Percentiles rank a stretch among this genome's conserved stretches.
phyloP scores from a whole-genome alignment of 2,329 filamentous ascomycete species.

The Penicillium decumbens region DNA sequence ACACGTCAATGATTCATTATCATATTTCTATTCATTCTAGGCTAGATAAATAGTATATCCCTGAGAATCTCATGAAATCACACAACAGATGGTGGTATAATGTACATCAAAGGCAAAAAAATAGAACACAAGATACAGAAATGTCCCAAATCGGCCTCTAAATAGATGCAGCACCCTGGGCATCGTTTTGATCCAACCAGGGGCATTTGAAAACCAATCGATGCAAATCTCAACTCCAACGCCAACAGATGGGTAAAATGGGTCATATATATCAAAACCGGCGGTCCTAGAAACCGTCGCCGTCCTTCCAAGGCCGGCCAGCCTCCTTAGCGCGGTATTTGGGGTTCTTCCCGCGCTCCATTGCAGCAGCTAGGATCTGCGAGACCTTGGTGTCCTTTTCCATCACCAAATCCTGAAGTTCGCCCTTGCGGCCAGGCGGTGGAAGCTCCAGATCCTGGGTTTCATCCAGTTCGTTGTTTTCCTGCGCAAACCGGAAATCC shows the following conservation, averaged over 20 bases:
- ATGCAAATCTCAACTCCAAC: background rate
- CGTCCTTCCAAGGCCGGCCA: conserved; percentile 53
- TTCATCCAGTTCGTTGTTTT: conserved; percentile 6
- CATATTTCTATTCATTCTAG: background rate
- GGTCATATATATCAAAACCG: background rate
- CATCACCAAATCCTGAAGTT: conserved; percentile 44
- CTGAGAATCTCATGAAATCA: background rate
- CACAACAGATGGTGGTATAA: background rate
- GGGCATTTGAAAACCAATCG: background rate
- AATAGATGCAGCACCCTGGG: background rate
- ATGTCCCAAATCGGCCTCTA: background rate
- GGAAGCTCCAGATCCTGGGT: conserved; percentile 8
- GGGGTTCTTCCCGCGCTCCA: conserved; percentile 50
- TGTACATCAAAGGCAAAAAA: background rate
- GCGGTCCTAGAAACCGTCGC: conserved; percentile 49
- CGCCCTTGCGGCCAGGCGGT: conserved; percentile 3
- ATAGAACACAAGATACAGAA: background rate
- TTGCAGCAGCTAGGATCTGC: conserved; percentile 42
- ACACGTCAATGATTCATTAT: background rate
- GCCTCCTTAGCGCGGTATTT: conserved; percentile 49
- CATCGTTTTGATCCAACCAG: background rate
- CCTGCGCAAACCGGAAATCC: conserved; percentile 2
- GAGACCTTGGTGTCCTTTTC: conserved; percentile 43
- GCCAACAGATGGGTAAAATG: background rate
- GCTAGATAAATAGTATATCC: background rate